phyloP scores from a whole-genome alignment of 106 monocot species.

The Ottelia alismoides region DNA sequence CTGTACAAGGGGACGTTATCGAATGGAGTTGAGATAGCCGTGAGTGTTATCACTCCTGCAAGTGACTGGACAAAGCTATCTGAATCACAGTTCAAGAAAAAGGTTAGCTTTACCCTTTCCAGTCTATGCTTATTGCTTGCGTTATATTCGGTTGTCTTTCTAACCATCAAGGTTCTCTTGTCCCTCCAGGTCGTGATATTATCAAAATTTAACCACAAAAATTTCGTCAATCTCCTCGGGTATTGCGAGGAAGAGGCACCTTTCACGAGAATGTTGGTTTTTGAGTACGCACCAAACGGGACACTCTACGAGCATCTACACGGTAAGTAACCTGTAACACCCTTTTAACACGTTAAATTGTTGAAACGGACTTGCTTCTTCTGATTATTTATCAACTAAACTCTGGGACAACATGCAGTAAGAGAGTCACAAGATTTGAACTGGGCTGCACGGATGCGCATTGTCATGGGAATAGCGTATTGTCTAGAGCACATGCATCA shows the following conservation, averaged over 20 bases:
- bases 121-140: background rate
- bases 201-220: slow-evolving; percentile 66
- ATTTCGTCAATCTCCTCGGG: slow-evolving; percentile 59
- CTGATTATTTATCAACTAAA: background rate
- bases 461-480: slow-evolving; percentile 69
- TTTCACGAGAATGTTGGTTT: slow-evolving; percentile 72
- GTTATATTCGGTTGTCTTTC: background rate
- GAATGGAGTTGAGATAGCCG: slow-evolving; percentile 63
- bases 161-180: slow-evolving; percentile 6
- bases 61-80: slow-evolving; percentile 49
- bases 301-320: slow-evolving; percentile 63
- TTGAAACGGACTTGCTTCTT: background rate
- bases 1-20: slow-evolving; percentile 70
- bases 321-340: slow-evolving; percentile 10
- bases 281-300: slow-evolving; percentile 63
- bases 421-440: slow-evolving; percentile 51
- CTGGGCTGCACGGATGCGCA: slow-evolving; percentile 60
- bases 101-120: slow-evolving; percentile 18
- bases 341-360: background rate
- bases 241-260: slow-evolving; percentile 62
- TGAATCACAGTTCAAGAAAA: slow-evolving; percentile 37
- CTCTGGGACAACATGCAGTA: slow-evolving; percentile 19
- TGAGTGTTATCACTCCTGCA: slow-evolving; percentile 22
- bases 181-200: slow-evolving; percentile 45
- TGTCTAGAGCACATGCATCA: slow-evolving; percentile 75